Evolutionary conservation across 768 basidiomycete species (phyloP), one percentile per base, ranked within the genome.

Genomic region (Tricholoma hemisulphureum): DNA sequence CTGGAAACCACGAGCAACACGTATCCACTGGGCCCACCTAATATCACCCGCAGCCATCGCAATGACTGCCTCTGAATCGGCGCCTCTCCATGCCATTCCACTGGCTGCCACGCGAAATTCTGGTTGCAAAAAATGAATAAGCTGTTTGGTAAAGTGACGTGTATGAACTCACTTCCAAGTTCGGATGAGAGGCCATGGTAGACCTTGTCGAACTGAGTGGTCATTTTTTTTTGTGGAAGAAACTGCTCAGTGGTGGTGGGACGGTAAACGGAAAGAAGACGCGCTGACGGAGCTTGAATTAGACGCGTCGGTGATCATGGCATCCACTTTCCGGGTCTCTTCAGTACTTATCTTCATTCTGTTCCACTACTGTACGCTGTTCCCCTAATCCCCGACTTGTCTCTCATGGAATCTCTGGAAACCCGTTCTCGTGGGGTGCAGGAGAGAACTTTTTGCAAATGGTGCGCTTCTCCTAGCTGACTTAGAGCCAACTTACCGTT

Each of bases 1-100:
- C 73, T 97, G 95, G 66, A 92, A 98, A 60, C 88, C 86, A 32
- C 97, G 84, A 39, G 94, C 97, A 28, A 97, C 95, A 48, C 94
- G 86, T 24, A 93, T 77, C 94, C 94, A 96, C 63, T 91, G 89
- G 0, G 84, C 86, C 86, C 89, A 93, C 72, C 92, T 94, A 62
- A 97, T 89, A 65, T 93, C 88, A 23, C 71, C 74, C 2, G 84
- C 80, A 11, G 85, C 77, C 57, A 95, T 79, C 10, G 89, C 85
- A 11, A 79, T 78, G 39, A 87, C 81, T 3, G 76, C 74, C 41
- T 87, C 85, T 13, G 77, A 80, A 16, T 91, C 90, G 48, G 83
- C 82, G 41, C 84, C 89, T 61, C 88, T 98, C 97, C 97, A 98
- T 5, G 93, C 97, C 78, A 98, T 87, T 45, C 97, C 97, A 63